phyloP scores from a whole-genome alignment of 2,329 filamentous ascomycete genomes.

The Paramyrothecium roridum region DNA sequence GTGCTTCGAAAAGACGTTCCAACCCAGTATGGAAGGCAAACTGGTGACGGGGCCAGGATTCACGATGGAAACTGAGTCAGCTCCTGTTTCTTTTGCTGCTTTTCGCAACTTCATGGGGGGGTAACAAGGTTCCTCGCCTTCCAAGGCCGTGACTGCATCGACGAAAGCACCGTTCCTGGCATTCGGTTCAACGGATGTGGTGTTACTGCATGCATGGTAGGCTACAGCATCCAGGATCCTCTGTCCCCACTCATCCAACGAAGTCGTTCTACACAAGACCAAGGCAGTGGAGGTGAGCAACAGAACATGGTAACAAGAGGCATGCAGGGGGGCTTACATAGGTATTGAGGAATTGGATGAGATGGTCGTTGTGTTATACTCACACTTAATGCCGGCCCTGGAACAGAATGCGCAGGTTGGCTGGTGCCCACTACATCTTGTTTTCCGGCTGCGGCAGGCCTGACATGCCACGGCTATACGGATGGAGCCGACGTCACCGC shows the following conservation, averaged over 20 bases:
- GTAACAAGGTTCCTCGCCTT: neutral
- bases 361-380: neutral
- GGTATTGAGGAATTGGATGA: neutral
- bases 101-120: neutral
- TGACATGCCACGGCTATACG: conserved; percentile 3
- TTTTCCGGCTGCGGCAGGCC: conserved; percentile 4
- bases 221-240: neutral
- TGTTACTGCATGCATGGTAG: neutral
- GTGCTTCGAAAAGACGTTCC: neutral
- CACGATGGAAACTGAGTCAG: neutral
- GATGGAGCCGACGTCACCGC: no score
- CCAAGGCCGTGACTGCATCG: neutral
- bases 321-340: neutral
- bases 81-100: neutral
- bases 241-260: neutral
- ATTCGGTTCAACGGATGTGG: neutral
- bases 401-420: conserved; percentile 3
- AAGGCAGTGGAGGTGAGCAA: neutral
- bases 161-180: neutral
- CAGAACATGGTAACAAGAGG: neutral
- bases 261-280: neutral
- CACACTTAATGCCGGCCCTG: conserved; percentile 2
- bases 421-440: conserved; percentile 2
- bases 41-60: neutral
- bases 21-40: neutral